Conservation (phyloP, 371 early-diverging fungal genomes). For the Sporodiniella umbellata region DNA sequence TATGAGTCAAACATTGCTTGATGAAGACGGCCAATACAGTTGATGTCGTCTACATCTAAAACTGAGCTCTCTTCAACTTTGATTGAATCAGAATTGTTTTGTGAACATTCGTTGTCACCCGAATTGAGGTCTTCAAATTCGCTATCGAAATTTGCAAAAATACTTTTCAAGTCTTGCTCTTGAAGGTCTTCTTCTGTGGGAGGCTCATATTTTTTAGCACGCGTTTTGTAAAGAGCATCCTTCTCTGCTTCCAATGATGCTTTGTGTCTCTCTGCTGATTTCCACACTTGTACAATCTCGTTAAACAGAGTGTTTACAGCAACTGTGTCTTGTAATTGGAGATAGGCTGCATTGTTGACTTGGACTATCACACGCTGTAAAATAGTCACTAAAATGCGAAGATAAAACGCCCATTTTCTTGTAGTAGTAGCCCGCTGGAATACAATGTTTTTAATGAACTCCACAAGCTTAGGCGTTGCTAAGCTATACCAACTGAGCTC, state of each 20-base stretch:
- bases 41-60: constrained; percentile 53
- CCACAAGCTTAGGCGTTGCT: constrained; percentile 40
- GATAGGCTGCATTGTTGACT: constrained; percentile 53
- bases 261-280: constrained; percentile 67
- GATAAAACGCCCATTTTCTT: constrained; percentile 64
- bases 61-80: constrained; percentile 55
- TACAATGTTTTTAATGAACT: constrained; percentile 44
- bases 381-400: constrained; percentile 57
- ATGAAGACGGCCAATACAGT: constrained; percentile 49
- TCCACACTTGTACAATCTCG: constrained; percentile 72
- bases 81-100: constrained; percentile 1
- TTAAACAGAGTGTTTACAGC: constrained; percentile 54
- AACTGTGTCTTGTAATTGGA: constrained; percentile 48
- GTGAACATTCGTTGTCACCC: constrained; percentile 25
- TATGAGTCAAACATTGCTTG: constrained; percentile 30
- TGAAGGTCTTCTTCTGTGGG: constrained; percentile 71
- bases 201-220: constrained; percentile 61
- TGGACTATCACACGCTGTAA: constrained; percentile 53
- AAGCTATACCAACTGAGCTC: constrained; percentile 47
- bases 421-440: constrained; percentile 50
- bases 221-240: constrained; percentile 72
- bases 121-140: constrained; percentile 45
- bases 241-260: constrained; percentile 67
- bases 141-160: constrained; percentile 77
- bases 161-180: constrained; percentile 64